Evolutionary conservation across 148 eudicot genomes (phyloP).

Genomic region (Linanthus parryae): DNA sequence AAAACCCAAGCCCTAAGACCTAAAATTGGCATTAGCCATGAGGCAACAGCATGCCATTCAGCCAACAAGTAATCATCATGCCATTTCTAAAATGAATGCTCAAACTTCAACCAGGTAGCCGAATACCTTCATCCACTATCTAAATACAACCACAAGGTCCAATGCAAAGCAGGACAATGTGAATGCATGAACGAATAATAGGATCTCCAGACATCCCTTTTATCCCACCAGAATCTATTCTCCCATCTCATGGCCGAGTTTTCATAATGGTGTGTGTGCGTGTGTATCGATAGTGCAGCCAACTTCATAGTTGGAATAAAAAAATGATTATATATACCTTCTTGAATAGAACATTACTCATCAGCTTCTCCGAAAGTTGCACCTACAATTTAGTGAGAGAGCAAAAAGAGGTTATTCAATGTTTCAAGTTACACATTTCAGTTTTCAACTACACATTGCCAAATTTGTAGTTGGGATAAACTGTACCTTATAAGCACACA

Average conservation of each 20-base stretch:
- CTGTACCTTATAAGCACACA: constrained; percentile 99
- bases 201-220: too few relatives aligned
- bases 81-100: not conserved
- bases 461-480: too few relatives aligned
- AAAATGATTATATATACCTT: constrained; percentile 54
- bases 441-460: too few relatives aligned
- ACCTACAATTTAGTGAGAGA: constrained; percentile 36
- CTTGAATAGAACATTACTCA: constrained; percentile 90
- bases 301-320: too few relatives aligned
- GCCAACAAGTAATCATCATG: not conserved
- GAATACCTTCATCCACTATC: not conserved
- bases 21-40: not conserved
- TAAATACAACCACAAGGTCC: too few relatives aligned
- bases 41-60: not conserved
- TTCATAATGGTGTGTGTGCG: not conserved
- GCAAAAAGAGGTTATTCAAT: constrained; percentile 8
- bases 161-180: too few relatives aligned
- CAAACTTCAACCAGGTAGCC: not conserved
- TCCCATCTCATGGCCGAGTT: not conserved
- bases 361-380: constrained; percentile 93
- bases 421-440: constrained; percentile 6
- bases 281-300: too few relatives aligned
- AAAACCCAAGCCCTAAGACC: not conserved
- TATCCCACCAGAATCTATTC: not conserved
- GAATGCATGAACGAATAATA: too few relatives aligned